Conservation (phyloP, 495 filamentous ascomycete species). For the Aspergillus nanangensis region DNA sequence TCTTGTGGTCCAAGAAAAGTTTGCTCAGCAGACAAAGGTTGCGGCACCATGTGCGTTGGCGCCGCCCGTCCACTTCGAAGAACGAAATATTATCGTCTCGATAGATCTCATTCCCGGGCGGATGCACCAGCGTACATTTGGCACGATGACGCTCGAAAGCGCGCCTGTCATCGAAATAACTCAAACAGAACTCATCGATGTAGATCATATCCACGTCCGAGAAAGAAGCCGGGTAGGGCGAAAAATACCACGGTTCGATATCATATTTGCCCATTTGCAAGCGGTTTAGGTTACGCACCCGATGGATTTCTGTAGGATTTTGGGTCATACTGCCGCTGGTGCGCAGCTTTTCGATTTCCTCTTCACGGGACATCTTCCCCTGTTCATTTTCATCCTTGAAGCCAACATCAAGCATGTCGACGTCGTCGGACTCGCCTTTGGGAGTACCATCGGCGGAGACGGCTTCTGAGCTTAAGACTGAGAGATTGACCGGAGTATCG, state of each 20-base stretch:
- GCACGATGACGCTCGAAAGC: conserved; percentile 78
- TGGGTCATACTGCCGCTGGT: conserved; percentile 97
- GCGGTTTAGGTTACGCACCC: conserved; percentile 86
- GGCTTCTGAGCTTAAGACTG: conserved; percentile 43
- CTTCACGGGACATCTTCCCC: conserved; percentile 69
- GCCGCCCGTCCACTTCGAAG: conserved; percentile 93
- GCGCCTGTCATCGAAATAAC: conserved; percentile 75
- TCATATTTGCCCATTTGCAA: conserved; percentile 92
- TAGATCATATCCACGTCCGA: conserved; percentile 83
- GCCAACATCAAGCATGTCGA: conserved; percentile 60
- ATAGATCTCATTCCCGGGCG: conserved; percentile 97
- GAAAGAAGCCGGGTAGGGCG: conserved; percentile 87
- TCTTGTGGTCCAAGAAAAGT: conserved; percentile 97
- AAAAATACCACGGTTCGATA: conserved; percentile 98
- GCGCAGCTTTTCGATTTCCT: conserved; percentile 92
- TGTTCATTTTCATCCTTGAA: conserved; percentile 42
- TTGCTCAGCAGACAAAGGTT: conserved; percentile 93
- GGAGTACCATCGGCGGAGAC: conserved; percentile 51
- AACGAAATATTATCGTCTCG: conserved; percentile 92
- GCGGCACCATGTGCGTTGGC: conserved; percentile 95
- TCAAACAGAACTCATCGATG: conserved; percentile 96
- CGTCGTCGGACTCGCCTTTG: conserved; percentile 53
- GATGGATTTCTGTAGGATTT: conserved; percentile 93
- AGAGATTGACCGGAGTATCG: conserved; percentile 31
- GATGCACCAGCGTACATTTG: conserved; percentile 90